Percentiles rank a stretch among this genome's conserved stretches.
Conservation (phyloP, 176 grass and related monocot species). For the Cymbopogon citratus region DNA sequence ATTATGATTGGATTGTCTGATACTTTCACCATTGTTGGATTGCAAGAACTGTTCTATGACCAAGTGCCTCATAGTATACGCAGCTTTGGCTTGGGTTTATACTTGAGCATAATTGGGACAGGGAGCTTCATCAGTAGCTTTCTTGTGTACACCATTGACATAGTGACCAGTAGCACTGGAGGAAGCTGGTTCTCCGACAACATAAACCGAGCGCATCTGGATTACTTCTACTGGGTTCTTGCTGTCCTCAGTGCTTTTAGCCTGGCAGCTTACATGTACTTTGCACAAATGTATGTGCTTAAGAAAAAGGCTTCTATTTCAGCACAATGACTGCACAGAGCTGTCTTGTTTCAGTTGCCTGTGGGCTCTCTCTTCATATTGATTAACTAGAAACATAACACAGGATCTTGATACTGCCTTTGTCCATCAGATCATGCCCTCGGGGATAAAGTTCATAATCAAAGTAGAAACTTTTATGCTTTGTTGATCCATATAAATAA, state of each 20-base stretch:
- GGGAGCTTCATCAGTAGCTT: constrained; percentile 33
- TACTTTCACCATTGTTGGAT: constrained; percentile 38
- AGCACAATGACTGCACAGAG: not conserved
- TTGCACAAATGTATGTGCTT: constrained; percentile 28
- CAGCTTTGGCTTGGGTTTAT: constrained; percentile 42
- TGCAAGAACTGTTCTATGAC: constrained; percentile 66
- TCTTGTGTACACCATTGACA: constrained; percentile 18
- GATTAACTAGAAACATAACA: not conserved
- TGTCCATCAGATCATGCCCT: no score
- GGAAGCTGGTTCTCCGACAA: constrained; percentile 56
- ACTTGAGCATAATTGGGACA: constrained; percentile 39
- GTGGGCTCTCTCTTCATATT: not conserved
- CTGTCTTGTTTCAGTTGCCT: not conserved
- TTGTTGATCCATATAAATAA: no score
- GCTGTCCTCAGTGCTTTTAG: constrained; percentile 28
- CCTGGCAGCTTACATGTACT: constrained; percentile 24
- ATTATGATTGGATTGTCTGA: constrained; percentile 37
- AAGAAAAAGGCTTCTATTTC: constrained; percentile 28
- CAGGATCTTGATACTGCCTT: not conserved
- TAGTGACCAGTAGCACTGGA: not conserved
- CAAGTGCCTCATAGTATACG: constrained; percentile 48
- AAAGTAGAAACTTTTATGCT: no score
- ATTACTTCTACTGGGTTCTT: constrained; percentile 66
- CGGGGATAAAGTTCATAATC: no score
- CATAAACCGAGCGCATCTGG: constrained; percentile 53